Evolutionary conservation across 768 basidiomycete species (phyloP).

Genomic region (Mycena galericulata): DNA sequence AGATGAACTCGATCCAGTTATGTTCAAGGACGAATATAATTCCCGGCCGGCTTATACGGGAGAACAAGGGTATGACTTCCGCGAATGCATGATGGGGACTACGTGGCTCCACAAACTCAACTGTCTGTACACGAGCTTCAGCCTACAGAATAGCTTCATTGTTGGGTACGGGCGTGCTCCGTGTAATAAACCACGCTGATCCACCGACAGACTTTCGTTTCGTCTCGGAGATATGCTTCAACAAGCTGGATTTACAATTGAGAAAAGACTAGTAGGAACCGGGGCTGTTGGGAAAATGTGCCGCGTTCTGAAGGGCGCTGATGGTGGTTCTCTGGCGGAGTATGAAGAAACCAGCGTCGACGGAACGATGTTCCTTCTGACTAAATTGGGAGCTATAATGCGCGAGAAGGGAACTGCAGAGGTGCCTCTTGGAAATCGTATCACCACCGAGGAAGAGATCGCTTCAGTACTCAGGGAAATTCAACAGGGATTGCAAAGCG

Average conservation of each 20-base stretch:
- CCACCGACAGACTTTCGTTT: not conserved
- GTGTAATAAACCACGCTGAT: not conserved
- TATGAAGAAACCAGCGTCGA: conserved; percentile 6
- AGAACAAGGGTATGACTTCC: conserved; percentile 25
- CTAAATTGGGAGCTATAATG: not conserved
- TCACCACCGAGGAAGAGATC: no score
- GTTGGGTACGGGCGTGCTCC: conserved; percentile 20
- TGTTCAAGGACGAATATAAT: not conserved
- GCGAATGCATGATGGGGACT: conserved; percentile 4
- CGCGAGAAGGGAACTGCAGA: no score
- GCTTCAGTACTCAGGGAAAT: no score
- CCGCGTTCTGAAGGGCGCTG: not conserved
- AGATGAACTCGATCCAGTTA: not conserved
- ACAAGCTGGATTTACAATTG: not conserved
- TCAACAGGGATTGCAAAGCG: no score
- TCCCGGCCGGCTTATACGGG: not conserved
- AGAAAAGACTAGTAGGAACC: not conserved
- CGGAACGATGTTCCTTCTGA: not conserved
- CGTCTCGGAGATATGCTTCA: not conserved
- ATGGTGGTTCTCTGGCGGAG: conserved; percentile 5
- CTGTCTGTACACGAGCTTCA: conserved; percentile 26
- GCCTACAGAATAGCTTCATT: conserved; percentile 17
- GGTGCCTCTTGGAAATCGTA: no score
- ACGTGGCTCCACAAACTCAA: conserved; percentile 29
- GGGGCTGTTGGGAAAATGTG: not conserved